A percentile compares a stretch with the other conserved stretches of the same genome.
These are phyloP conservation scores for Mycena haematopus DNA, from an alignment of 768 basidiomycete species.

Conservation along the genomic window DNA sequence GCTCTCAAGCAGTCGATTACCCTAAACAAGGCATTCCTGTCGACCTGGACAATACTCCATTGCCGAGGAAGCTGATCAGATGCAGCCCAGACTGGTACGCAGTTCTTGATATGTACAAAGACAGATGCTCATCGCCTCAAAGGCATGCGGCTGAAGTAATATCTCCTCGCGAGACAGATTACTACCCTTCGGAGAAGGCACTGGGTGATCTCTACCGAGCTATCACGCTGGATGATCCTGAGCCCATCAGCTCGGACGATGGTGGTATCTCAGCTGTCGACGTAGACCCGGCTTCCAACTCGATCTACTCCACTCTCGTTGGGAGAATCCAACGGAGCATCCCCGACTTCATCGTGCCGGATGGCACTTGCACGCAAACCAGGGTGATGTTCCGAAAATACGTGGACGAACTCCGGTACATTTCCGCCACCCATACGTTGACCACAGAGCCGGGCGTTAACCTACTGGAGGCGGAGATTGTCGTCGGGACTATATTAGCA, in stretches of 20 bases:
- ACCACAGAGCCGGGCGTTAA: conserved; percentile 59
- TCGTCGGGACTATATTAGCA: conserved; percentile 75
- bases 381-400: conserved; percentile 57
- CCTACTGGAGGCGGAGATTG: conserved; percentile 76
- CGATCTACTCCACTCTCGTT: conserved; percentile 44
- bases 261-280: conserved; percentile 31
- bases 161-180: conserved; percentile 61
- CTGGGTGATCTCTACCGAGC: conserved; percentile 76
- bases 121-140: background rate
- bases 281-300: conserved; percentile 39
- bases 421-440: conserved; percentile 70
- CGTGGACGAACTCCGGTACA: conserved; percentile 70
- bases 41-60: conserved; percentile 46
- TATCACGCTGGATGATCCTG: conserved; percentile 46
- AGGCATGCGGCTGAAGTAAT: conserved; percentile 66
- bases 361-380: conserved; percentile 38
- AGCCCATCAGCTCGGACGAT: conserved; percentile 11
- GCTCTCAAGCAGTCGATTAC: conserved; percentile 74
- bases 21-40: conserved; percentile 79
- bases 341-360: conserved; percentile 34
- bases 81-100: conserved; percentile 73
- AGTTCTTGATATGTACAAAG: background rate
- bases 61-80: conserved; percentile 64
- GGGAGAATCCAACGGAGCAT: conserved; percentile 37
- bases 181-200: conserved; percentile 74